Evolutionary conservation across 75 land plant genomes (phyloP), one percentile per base, ranked within the genome.

Genomic region (Sequoiadendron giganteum): DNA sequence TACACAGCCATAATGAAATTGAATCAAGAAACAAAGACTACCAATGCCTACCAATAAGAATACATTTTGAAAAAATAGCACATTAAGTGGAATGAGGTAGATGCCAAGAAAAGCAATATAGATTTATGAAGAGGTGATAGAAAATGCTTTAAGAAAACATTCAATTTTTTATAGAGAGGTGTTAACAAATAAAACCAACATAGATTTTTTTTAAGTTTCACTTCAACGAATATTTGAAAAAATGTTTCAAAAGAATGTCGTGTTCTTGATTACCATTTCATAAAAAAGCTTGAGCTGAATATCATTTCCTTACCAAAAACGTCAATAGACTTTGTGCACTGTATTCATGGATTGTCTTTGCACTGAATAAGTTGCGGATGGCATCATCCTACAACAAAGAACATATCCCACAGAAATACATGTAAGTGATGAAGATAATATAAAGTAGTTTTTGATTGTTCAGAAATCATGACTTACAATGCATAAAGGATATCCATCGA

Each of bases 301-400:
- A 48, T 84, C 54, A 76, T 2, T 2, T 40, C 11, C 89, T 65
- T 97, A 98, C 99, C 97, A 98, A 89, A 87, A 97, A 98, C 4
- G 95, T 96, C 36, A 98, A 83, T 70, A 98, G 93, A 87, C 96
- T 98, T 83, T 92, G 94, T 40, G 99, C 95, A 91, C 96, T 96
- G 91, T 93, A 98, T 84, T 98, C 99, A 88, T 96, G 99, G 86
- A 95, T 87, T 85, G 99, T 98, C 88, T 97, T 97, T 85, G 99
- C 98, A 92, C 99, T 98, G 88, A 98, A 98, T 68, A 98, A 91
- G 88, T 98, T 97, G 43, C 99, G 93, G 73, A 98, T 98, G 15
- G 99, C 99, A 96, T 98, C 99, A 95, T 98, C 99, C 99, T 98
- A 92, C 85, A 92, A 85, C 21, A 54, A 84, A 61, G 34, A 81